phyloP scores from a whole-genome alignment of 1,139 yeast genomes.

The Suhomyces panamericanus region DNA sequence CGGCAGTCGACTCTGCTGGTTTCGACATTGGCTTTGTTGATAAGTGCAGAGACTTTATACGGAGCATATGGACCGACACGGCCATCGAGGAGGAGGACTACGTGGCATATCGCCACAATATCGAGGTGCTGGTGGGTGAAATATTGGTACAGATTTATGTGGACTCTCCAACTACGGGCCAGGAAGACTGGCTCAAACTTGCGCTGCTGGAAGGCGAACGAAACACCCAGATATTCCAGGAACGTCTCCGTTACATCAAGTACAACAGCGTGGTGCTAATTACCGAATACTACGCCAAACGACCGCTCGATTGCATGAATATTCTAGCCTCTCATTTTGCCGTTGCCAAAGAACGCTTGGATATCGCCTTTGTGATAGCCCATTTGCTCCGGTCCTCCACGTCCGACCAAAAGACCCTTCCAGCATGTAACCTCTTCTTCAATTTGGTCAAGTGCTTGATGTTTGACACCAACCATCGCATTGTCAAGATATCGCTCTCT shows the following conservation, averaged over 20 bases:
- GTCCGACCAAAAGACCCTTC: not conserved
- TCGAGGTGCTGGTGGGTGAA: conserved; percentile 30
- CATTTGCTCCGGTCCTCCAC: conserved; percentile 22
- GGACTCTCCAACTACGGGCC: conserved; percentile 14
- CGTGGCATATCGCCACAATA: conserved; percentile 21
- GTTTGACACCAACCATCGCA: conserved; percentile 46
- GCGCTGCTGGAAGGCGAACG: conserved; percentile 20
- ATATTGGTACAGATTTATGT: conserved; percentile 34
- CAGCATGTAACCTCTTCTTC: not conserved
- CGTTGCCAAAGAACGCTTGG: conserved; percentile 32
- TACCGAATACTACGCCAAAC: conserved; percentile 37
- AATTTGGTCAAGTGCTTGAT: conserved; percentile 40
- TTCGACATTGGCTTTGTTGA: conserved; percentile 41
- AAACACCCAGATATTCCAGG: conserved; percentile 40
- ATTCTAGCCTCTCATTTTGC: conserved; percentile 35
- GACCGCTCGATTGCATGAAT: conserved; percentile 34
- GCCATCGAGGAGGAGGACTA: conserved; percentile 30
- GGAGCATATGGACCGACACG: conserved; percentile 27
- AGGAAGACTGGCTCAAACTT: conserved; percentile 15
- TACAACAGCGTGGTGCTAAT: conserved; percentile 44
- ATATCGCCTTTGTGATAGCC: conserved; percentile 36
- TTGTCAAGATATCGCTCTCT: conserved; percentile 44
- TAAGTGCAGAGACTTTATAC: conserved; percentile 44
- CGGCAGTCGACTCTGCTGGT: conserved; percentile 66
- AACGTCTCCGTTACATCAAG: conserved; percentile 50